phyloP scores from a whole-genome alignment of 2,329 filamentous ascomycete genomes.

The Alternaria panax region DNA sequence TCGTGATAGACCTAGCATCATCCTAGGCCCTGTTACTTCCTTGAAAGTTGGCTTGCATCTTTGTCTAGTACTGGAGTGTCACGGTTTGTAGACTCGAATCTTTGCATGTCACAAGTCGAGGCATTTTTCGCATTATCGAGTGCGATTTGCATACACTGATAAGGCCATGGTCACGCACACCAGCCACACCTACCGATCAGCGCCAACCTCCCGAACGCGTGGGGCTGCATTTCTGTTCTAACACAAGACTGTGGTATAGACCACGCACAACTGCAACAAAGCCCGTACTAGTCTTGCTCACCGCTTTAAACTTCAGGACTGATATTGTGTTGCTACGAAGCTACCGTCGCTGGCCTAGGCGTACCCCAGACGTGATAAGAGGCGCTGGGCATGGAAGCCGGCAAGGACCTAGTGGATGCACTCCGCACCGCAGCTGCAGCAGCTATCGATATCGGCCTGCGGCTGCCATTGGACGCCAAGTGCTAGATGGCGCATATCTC shows the following conservation, averaged over 20 bases:
- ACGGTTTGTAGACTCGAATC: neutral
- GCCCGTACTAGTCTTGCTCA: neutral
- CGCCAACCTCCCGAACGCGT: constrained; percentile 19
- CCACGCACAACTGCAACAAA: neutral
- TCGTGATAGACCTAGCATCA: neutral
- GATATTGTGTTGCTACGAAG: neutral
- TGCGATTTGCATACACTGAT: constrained; percentile 8
- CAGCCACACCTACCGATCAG: constrained; percentile 17
- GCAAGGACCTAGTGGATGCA: constrained; percentile 13
- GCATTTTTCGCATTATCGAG: neutral
- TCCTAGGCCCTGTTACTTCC: neutral
- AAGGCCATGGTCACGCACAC: constrained; percentile 15
- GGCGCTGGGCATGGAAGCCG: constrained; percentile 11
- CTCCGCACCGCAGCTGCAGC: constrained; percentile 17
- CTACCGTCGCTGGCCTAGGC: neutral
- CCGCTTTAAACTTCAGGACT: neutral
- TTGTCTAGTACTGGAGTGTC: neutral
- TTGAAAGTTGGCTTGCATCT: neutral
- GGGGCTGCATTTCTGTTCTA: constrained; percentile 8
- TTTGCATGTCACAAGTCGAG: constrained; percentile 3
- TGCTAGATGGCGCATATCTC: constrained; percentile 7
- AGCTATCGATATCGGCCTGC: constrained; percentile 6
- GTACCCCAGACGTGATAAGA: constrained; percentile 8
- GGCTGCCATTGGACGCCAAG: constrained; percentile 4
- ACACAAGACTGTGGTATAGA: neutral